Conservation (phyloP, 176 grass and related monocot genomes). For the Otatea glauca region DNA sequence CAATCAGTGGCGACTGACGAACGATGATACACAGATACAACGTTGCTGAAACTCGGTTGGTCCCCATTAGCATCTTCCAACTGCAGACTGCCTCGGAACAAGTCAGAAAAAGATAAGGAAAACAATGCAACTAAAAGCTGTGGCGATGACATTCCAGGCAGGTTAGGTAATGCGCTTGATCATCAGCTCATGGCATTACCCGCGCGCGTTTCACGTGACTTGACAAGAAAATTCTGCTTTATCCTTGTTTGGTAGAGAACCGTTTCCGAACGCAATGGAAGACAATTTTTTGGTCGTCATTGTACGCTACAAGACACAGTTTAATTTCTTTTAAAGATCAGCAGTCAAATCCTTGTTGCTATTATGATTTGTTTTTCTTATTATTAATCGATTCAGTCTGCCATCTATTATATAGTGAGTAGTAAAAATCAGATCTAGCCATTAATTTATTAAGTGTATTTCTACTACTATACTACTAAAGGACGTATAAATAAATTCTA, state of each 20-base stretch:
- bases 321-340: not conserved
- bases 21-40: not conserved
- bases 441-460: too few species aligned
- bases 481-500: too few species aligned
- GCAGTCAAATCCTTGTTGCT: not conserved
- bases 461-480: too few species aligned
- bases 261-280: conserved; percentile 33
- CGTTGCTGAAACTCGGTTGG: not conserved
- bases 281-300: not conserved
- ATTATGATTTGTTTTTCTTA: not conserved
- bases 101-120: not conserved
- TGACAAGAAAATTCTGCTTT: conserved; percentile 32
- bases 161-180: conserved; percentile 17
- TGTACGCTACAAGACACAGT: not conserved
- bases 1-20: conserved; percentile 29
- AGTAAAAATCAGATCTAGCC: too few species aligned
- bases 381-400: not conserved
- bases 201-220: conserved; percentile 46
- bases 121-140: not conserved
- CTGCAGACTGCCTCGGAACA: not conserved
- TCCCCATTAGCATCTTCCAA: conserved; percentile 11
- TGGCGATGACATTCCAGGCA: not conserved
- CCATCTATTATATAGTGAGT: not conserved
- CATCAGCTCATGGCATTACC: not conserved
- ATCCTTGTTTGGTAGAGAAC: conserved; percentile 41